These are phyloP conservation scores for Mycena pura DNA, from an alignment of 768 basidiomycete genomes.

Conservation along the genomic window DNA sequence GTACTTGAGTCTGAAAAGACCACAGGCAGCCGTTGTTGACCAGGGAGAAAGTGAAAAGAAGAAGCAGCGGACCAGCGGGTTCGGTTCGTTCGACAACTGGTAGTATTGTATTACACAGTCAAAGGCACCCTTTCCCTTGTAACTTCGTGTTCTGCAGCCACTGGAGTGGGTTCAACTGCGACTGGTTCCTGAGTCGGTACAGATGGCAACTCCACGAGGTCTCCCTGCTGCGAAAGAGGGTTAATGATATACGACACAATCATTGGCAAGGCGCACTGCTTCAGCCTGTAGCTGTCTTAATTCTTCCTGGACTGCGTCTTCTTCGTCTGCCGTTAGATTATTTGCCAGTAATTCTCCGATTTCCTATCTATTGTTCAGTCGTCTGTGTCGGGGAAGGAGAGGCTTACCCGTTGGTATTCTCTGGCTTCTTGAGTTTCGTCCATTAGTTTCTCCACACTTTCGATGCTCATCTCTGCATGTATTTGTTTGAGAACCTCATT, in stretches of 20 bases:
- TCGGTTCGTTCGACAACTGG: slow-evolving; percentile 92
- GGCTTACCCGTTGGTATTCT: slow-evolving; percentile 83
- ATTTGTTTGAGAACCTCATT: slow-evolving; percentile 93
- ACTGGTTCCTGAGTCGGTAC: slow-evolving; percentile 57
- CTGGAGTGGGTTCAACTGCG: slow-evolving; percentile 21
- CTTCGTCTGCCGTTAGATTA: slow-evolving; percentile 85
- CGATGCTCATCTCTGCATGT: slow-evolving; percentile 91
- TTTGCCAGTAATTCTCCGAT: slow-evolving; percentile 87
- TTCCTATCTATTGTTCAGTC: slow-evolving; percentile 64
- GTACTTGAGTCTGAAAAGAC: slow-evolving; percentile 69
- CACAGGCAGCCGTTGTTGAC: slow-evolving; percentile 34
- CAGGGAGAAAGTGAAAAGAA: slow-evolving; percentile 50
- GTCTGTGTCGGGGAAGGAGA: not conserved
- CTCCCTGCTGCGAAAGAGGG: slow-evolving; percentile 38
- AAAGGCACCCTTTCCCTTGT: slow-evolving; percentile 40
- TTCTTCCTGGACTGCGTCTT: slow-evolving; percentile 91
- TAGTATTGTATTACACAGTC: slow-evolving; percentile 45
- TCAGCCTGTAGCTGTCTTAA: slow-evolving; percentile 71
- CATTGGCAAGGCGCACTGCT: slow-evolving; percentile 49
- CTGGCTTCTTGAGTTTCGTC: slow-evolving; percentile 93
- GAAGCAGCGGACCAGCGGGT: slow-evolving; percentile 86
- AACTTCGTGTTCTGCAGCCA: slow-evolving; percentile 17
- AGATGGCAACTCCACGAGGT: slow-evolving; percentile 55
- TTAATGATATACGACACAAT: slow-evolving; percentile 4
- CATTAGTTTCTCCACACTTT: slow-evolving; percentile 92